Conservation (phyloP, 208 protist species). For the Leishmania turanica region DNA sequence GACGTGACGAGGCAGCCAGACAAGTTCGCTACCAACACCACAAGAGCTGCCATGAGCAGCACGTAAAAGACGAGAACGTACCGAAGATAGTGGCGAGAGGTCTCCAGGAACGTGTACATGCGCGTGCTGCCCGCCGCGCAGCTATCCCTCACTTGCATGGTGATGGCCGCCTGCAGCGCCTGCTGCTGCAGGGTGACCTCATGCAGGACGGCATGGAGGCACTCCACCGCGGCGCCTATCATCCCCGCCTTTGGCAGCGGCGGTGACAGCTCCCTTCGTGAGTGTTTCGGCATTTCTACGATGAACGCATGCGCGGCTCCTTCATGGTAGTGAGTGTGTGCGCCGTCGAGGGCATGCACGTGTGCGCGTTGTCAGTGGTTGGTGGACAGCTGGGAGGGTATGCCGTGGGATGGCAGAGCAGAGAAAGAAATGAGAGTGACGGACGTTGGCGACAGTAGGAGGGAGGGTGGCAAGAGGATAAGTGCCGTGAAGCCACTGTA, state of each 20-base stretch:
- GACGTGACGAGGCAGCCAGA: constrained; percentile 37
- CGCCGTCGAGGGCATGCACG: background rate
- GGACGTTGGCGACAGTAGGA: background rate
- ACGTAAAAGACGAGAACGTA: constrained; percentile 28
- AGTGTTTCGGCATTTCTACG: background rate
- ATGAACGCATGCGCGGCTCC: background rate
- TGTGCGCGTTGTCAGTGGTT: background rate
- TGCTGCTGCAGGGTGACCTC: constrained; percentile 11
- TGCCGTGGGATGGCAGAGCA: background rate
- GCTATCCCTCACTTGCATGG: background rate
- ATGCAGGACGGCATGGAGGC: constrained; percentile 12
- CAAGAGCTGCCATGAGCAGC: constrained; percentile 15
- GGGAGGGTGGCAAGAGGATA: background rate
- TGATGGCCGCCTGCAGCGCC: background rate
- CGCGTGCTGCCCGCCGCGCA: background rate
- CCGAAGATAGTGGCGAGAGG: constrained; percentile 13
- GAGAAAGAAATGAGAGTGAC: background rate
- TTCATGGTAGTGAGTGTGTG: background rate
- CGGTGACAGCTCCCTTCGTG: background rate
- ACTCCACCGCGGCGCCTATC: constrained; percentile 7
- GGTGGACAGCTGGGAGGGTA: background rate
- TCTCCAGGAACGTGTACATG: constrained; percentile 6
- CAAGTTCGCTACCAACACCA: constrained; percentile 11
- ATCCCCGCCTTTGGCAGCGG: background rate
- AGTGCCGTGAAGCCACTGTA: background rate